Base-by-base conservation (phyloP, 768 basidiomycete genomes). In the Pseudohyphozyma bogoriensis region DNA sequence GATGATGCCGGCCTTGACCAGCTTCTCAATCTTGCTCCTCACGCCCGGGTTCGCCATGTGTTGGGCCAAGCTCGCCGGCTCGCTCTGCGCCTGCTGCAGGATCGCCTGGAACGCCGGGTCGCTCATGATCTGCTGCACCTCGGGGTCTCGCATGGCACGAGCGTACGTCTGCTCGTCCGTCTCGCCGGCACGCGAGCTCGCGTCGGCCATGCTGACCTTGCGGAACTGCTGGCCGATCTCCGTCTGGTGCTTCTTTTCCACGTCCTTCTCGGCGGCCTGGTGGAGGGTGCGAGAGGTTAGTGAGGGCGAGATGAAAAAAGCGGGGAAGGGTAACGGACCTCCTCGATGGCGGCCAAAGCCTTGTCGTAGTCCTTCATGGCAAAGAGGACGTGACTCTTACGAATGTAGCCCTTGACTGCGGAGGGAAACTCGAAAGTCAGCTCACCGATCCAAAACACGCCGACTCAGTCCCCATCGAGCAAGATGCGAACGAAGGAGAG, bases 111-210 rank as follows among this genome's bases (percentile, higher is more conserved):
- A 93, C 65, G 93, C 77, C 12, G 90, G 89, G 73, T 91, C 90
- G 68, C 74, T 77, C 87, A 92, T 89, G 70, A 91, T 90, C 58
- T 76, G 73, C 86, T 91, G 71, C 28, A 61, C 20, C 26, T 62
- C 95, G 16, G 95, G 95, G 78, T 99, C 95, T 56, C 89, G 81
- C 92, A 96, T 95, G 11, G 93, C 95, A 53, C 93, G 81, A 69
- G 86, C 81, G 64, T 95, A 77, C 24, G 91, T 89, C 78, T 99
- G 82, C 72, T 97, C 91, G 71, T 96, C 90, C 11, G 83, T 82
- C 77, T 99, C 93, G 45, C 79, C 82, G 24, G 83, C 80, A 20
- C 90, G 83, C 72, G 95, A 83, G 51, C 78, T 78, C 72, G 83
- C 85, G 58, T 91, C 72, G 29, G 88, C 89, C 73, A 82, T 80